Evolutionary conservation across 257 asterid genomes (phyloP), one percentile per base, ranked within the genome.

Genomic region (Solanum dulcamara): DNA sequence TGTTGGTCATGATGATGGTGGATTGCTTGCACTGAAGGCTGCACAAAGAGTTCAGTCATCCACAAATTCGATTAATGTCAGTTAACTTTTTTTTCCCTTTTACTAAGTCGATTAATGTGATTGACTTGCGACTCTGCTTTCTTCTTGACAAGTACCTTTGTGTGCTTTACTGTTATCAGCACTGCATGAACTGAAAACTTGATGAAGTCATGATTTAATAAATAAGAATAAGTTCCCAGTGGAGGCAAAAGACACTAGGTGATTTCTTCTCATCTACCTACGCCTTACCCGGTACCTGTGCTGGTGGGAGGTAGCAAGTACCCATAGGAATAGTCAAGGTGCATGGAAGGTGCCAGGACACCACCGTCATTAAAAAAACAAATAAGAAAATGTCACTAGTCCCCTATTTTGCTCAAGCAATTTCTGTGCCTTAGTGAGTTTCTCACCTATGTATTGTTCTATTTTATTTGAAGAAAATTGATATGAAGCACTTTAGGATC

Each of bases 1-100:
- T 44, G 90, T 95, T 87, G 98, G 98, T 85, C 98, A 95, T 87
- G 98, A 95, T 85, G 98, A 94, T 87, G 98, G 98, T 74, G 98
- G 97, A 72, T 85, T 95, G 81, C 98, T 95, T 88, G 96, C 96
- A 57, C 86, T 95, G 89, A 95, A 92, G 90, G 97, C 98, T 88
- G 98, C 93, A n/a, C 93, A 94, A 87, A 94, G 91, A 87, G 81
- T 91, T 81, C 92, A 86, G 85, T 88, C 91, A 88, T 91, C 95
- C 35, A 89, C 88, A 84, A 90, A 87, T 88, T 86, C 79, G 12
- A 32, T 35, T 20, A 70, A 70, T 70, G 79, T 70, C 18, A 70
- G 79, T 70, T 70, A 42, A 64, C 33, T 14, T 62, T 81, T 81
- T 33, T 83, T 64, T 17, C 3, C 35, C 35, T 70, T 70, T 70